Evolutionary conservation across 352 stramenopile species (phyloP), one percentile per base, ranked within the genome.

Genomic region (Phytophthora ramorum): DNA sequence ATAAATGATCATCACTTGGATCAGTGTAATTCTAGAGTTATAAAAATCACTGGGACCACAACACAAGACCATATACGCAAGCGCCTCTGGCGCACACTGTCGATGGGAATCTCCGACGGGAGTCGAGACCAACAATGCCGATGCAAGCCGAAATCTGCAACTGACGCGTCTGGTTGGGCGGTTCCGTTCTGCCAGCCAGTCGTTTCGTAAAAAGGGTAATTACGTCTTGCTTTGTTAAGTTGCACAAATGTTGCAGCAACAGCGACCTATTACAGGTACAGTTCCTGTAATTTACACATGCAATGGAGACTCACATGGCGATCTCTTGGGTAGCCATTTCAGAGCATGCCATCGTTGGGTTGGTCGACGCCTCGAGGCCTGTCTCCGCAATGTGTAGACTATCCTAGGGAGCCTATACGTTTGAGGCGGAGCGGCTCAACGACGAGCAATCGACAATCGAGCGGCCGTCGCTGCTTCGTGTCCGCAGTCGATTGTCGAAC

Each of bases 11-110:
- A 77, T 85, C 79, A 86, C 72, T 73, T 58, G 47, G 62, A 71
- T 86, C 79, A 85, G 79, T 87, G 79, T 89, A 89, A 89, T 89
- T 89, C 79, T 89, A 89, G 79, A 89, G 77, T 62, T 81, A 73
- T 34, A 40, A 55, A 35, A 71, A 72, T 78, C 70, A 78, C 64
- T 20, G 60, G 70, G 59, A 65, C 32, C 44, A 67, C 7, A 28
- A 55, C n/a, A 35, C 8, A 26, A 57, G 1, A 32, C 4, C 30
- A 19, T n/a, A n/a, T 20, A 63, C 3, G 6, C 34, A 40, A n/a
- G 4, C 14, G 34, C 34, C 14, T n/a, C 2, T 4, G 30, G n/a
- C 5, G 19, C 12, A 38, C 12, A 13, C 26, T 32, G 26, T 9
- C 7, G 4, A 35, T 20, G 28, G 19, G 24, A 12, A 2, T 9